Conservation (phyloP, 371 early-diverging fungal genomes). For the Apophysomyces elegans region DNA sequence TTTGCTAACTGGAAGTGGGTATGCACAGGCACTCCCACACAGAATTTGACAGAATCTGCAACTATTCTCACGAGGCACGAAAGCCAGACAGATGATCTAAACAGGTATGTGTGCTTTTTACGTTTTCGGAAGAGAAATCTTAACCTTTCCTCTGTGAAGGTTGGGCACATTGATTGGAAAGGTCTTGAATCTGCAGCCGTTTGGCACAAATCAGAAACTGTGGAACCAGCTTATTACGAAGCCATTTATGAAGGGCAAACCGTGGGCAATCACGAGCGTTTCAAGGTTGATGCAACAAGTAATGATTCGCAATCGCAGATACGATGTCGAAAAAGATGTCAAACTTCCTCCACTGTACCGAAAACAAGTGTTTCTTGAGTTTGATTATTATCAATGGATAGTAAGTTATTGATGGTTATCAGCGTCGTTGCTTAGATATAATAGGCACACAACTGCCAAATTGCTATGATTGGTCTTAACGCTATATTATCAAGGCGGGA, state of each 20-base stretch:
- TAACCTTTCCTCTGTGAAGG: conserved; percentile 29
- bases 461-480: conserved; percentile 70
- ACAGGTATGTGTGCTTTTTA: conserved; percentile 17
- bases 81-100: conserved; percentile 24
- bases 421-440: background rate
- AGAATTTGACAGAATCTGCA: conserved; percentile 56
- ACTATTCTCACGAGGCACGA: conserved; percentile 15
- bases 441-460: conserved; percentile 63
- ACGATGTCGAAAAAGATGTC: conserved; percentile 58
- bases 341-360: conserved; percentile 67
- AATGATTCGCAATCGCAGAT: conserved; percentile 70
- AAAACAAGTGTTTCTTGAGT: conserved; percentile 51
- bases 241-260: conserved; percentile 47
- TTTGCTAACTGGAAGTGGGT: conserved; percentile 75
- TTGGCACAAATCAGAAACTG: conserved; percentile 37
- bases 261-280: conserved; percentile 44
- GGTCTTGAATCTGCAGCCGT: conserved; percentile 58
- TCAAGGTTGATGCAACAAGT: conserved; percentile 57
- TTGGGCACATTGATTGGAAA: conserved; percentile 53
- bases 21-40: conserved; percentile 74
- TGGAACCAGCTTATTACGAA: conserved; percentile 43
- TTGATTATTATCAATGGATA: conserved; percentile 64
- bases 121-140: background rate
- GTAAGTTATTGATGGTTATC: conserved; percentile 13
- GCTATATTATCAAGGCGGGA: conserved; percentile 63